Evolutionary conservation across 192 early-diverging fungal genomes (phyloP), one percentile per base, ranked within the genome.

Genomic region (Paraglomus brasilianum): DNA sequence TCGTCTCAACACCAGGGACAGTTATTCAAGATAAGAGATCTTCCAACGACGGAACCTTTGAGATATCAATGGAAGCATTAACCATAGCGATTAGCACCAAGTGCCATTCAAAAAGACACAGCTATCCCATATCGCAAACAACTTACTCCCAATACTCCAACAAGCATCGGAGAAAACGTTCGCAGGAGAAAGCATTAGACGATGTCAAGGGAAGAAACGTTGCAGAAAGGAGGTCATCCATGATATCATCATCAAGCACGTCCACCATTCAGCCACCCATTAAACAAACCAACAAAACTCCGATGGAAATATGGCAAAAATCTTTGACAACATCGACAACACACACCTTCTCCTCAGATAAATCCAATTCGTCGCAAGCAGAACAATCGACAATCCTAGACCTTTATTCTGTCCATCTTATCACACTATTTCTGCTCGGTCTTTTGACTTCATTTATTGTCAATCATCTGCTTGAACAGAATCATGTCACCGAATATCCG

Each of bases 341-440:
- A 39, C 38, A 13, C 40, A 19, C 51, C 40, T 44, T 63, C 48
- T 15, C 49, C 13, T 38, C 13, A 38, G 22, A 13, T 6, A n/a
- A 38, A 5, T 60, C 22, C 22, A 14, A 38, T 43, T 55, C 52
- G 36, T 30, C 62, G 36, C 30, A 44, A 43, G 7, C 17, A 11
- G 24, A 47, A 21, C 15, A 65, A n/a, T 65, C 19, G 36, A 30
- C 17, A 65, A 13, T 47, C 36, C 19, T 57, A 43, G 57, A 42
- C 21, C 75, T 80, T 56, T 81, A 80, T 51, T 81, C 82, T 5
- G 74, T 82, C 7, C 87, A 81, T 24, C 74, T 78, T 21, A 46
- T 83, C 63, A 72, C 84, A 55, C 82, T 90, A 38, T 90, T 90
- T 72, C 63, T 77, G 21, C 77, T 87, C 38, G 88, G 88, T 49